Conservation (phyloP, 1,284 basidiomycete genomes). For the Pyrrhoderma lamaoense region DNA sequence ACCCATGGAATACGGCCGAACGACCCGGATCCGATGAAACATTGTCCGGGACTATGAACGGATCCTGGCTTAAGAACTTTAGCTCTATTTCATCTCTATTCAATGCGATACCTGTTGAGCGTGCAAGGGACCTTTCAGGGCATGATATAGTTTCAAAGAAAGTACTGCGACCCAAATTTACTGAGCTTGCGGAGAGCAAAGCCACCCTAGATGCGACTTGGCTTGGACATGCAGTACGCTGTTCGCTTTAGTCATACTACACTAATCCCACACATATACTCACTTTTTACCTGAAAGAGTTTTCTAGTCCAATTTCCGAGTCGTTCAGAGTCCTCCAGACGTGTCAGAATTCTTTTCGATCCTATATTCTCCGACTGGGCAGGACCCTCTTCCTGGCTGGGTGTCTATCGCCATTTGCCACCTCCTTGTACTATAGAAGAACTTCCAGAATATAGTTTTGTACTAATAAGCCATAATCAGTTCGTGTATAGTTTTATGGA, state of each 20-base stretch:
- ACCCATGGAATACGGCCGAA: slow-evolving; percentile 15
- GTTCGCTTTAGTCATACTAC: not conserved
- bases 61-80: no score
- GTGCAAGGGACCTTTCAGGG: slow-evolving; percentile 10
- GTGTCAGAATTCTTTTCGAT: slow-evolving; percentile 29
- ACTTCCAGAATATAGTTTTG: slow-evolving; percentile 29
- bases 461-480: slow-evolving; percentile 32
- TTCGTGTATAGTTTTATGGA: slow-evolving; percentile 17
- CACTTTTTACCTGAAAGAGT: slow-evolving; percentile 20
- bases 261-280: no score
- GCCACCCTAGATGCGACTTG: slow-evolving; percentile 26
- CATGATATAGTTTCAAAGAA: slow-evolving; percentile 14
- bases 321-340: not conserved
- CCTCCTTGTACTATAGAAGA: slow-evolving; percentile 28
- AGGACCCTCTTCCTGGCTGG: slow-evolving; percentile 25
- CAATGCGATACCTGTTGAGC: slow-evolving; percentile 10
- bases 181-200: slow-evolving; percentile 5
- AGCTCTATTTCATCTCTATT: slow-evolving; percentile 2
- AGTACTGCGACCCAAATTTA: slow-evolving; percentile 25
- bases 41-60: no score
- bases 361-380: slow-evolving; percentile 30
- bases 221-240: slow-evolving; percentile 30
- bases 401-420: slow-evolving; percentile 26
- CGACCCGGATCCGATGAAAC: slow-evolving; percentile 8
- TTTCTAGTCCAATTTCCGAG: slow-evolving; percentile 26